Evolutionary conservation across 352 stramenopile genomes (phyloP), one percentile per base, ranked within the genome.

Genomic region (Phytophthora multivora): DNA sequence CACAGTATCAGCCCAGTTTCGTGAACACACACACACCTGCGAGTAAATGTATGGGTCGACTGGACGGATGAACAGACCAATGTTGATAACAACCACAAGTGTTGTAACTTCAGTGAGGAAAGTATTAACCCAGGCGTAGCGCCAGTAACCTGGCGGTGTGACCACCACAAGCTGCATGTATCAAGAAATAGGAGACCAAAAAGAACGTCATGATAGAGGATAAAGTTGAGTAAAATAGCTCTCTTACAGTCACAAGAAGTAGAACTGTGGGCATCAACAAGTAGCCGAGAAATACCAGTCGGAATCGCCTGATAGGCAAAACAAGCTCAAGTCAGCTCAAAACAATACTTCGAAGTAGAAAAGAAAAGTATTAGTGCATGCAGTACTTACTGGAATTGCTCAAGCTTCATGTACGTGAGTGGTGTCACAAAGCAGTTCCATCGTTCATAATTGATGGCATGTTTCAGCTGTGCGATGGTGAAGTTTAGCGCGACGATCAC

Each of bases 401-500:
- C 76, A 40, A 91, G 76, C 50, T 87, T 88, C 71, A 87, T 88
- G 58, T 89, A 88, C 16, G 73, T 81, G 19, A 88, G 58, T 13
- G 82, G 77, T 0, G 79, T 86, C 26, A 83, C 70, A 51, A 71
- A 72, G 48, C 76, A 76, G 51, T 87, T 79, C 82, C 82, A 91
- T 15, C 79, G 71, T 21, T 71, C 67, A 47, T 83, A 79, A 10
- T 76, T 78, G 13, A 86, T 51, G 16, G 69, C 58, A 18, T 76
- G 51, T 2, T 75, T 73, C 23, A 91, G 55, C 39, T 87, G 79
- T 12, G 69, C 74, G 45, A 87, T 83, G 23, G 70, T 89, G 51
- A 83, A 89, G 51, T 91, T 89, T 31, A 91, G 70, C n/a, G 80
- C 71, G 5, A 86, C 71, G 38, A 89, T 79, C 13, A 91, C 75